Conservation (phyloP, 2,329 filamentous ascomycete species). For the Neonectria faginata region DNA sequence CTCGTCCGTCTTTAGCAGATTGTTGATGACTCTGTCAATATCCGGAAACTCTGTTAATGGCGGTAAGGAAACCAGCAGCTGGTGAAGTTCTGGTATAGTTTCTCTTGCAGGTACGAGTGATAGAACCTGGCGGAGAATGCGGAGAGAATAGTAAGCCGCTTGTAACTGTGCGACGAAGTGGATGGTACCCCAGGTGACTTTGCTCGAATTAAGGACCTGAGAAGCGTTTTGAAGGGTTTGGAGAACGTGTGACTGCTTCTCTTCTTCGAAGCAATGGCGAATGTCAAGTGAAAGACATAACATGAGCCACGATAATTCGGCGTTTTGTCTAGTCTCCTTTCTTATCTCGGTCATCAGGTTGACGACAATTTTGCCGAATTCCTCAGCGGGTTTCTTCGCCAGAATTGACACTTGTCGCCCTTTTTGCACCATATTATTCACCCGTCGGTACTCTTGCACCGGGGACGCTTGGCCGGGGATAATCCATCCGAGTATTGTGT, state of each 20-base stretch:
- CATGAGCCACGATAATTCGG: constrained; percentile 41
- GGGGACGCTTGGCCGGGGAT: constrained; percentile 30
- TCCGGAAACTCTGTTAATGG: constrained; percentile 43
- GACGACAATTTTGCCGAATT: constrained; percentile 36
- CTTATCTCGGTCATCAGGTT: constrained; percentile 33
- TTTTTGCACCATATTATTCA: constrained; percentile 47
- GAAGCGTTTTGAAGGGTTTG: constrained; percentile 37
- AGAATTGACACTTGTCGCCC: constrained; percentile 44
- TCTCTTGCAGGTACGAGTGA: constrained; percentile 25
- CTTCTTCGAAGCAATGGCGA: constrained; percentile 45
- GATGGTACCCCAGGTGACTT: constrained; percentile 65
- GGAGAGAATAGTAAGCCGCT: constrained; percentile 70
- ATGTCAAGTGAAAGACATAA: constrained; percentile 47
- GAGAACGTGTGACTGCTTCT: constrained; percentile 44
- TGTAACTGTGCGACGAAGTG: constrained; percentile 73
- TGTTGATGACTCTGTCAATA: constrained; percentile 28
- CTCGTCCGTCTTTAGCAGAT: constrained; percentile 36
- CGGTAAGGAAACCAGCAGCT: constrained; percentile 43
- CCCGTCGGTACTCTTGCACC: constrained; percentile 54
- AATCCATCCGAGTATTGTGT: constrained; percentile 57
- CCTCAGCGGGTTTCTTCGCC: constrained; percentile 15
- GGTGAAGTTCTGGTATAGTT: constrained; percentile 32
- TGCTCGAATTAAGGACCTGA: constrained; percentile 3
- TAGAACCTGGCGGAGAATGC: constrained; percentile 58
- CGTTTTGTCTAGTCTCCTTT: constrained; percentile 9